Evolutionary conservation across 805 yeast species (phyloP).

Genomic region (Millerozyma miso): DNA sequence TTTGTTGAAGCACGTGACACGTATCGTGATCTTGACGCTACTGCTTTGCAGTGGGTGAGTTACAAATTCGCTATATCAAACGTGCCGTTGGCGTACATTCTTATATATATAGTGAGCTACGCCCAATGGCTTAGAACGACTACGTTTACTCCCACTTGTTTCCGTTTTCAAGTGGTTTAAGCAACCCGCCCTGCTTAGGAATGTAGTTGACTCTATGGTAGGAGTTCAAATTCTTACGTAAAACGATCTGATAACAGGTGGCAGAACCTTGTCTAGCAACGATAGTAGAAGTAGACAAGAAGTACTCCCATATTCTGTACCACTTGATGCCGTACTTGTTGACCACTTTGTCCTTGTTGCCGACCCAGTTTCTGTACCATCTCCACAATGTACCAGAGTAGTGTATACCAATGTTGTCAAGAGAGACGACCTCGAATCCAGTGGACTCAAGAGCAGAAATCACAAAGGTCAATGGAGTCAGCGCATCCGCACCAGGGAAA

Average conservation of each 20-base stretch:
- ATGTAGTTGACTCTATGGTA: slow-evolving; percentile 79
- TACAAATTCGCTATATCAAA: no score
- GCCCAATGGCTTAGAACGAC: no score
- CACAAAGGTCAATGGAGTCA: slow-evolving; percentile 87
- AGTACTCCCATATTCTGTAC: slow-evolving; percentile 92
- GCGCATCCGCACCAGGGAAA: slow-evolving; percentile 97
- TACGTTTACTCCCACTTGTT: slow-evolving; percentile 62
- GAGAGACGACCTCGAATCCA: slow-evolving; percentile 79
- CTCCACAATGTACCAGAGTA: slow-evolving; percentile 88
- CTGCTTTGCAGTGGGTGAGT: no score
- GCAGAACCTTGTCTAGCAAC: slow-evolving; percentile 92
- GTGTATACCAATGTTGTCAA: slow-evolving; percentile 89
- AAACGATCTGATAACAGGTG: slow-evolving; percentile 82
- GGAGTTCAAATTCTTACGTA: slow-evolving; percentile 84
- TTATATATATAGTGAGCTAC: no score
- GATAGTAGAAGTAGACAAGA: slow-evolving; percentile 77
- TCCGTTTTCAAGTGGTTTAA: slow-evolving; percentile 53
- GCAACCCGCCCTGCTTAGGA: slow-evolving; percentile 73
- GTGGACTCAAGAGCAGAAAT: slow-evolving; percentile 70
- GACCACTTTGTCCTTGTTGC: slow-evolving; percentile 70
- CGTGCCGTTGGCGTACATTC: no score
- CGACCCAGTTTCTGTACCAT: slow-evolving; percentile 94
- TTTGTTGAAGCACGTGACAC: no score
- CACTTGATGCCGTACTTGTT: slow-evolving; percentile 83
- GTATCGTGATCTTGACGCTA: no score